Conservation (phyloP, 2,329 filamentous ascomycete genomes). For the Fusarium acutatum region DNA sequence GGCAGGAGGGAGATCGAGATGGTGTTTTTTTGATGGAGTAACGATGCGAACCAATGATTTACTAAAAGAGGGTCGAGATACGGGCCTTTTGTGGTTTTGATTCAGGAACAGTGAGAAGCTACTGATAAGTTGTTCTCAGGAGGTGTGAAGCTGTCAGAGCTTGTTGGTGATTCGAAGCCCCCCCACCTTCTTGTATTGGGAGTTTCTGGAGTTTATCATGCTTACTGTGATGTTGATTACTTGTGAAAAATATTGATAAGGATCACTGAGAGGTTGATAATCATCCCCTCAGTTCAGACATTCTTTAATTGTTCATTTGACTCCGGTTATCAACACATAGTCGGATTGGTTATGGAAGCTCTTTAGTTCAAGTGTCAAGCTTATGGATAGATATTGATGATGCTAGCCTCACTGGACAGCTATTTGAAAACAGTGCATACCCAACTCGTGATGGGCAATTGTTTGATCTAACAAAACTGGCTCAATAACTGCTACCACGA, state of each 20-base stretch:
- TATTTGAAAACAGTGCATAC: no score
- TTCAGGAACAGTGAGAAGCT: slow-evolving; percentile 1
- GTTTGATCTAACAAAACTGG: background rate
- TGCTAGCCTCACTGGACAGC: background rate
- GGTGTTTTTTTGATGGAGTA: background rate
- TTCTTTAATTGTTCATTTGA: no score
- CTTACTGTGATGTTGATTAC: background rate
- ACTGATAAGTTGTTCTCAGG: background rate
- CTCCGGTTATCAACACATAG: background rate
- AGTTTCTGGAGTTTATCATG: background rate
- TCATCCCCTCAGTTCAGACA: accelerated
- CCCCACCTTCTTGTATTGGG: slow-evolving; percentile 2
- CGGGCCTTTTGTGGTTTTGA: background rate
- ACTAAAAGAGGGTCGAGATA: background rate
- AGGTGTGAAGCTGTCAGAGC: slow-evolving; percentile 9
- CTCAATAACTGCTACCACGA: accelerated
- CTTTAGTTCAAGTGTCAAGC: accelerated
- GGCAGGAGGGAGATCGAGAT: slow-evolving; percentile 25
- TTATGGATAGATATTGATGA: accelerated
- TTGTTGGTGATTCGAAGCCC: background rate
- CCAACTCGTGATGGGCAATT: background rate
- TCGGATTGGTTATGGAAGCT: background rate
- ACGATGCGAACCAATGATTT: background rate
- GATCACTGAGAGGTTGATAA: background rate
- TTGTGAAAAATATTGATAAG: background rate